Percentiles rank a stretch among this genome's conserved stretches.
These are phyloP conservation scores for Phellopilus nigrolimitatus DNA, from an alignment of 1,284 basidiomycete genomes.

Conservation along the genomic window DNA sequence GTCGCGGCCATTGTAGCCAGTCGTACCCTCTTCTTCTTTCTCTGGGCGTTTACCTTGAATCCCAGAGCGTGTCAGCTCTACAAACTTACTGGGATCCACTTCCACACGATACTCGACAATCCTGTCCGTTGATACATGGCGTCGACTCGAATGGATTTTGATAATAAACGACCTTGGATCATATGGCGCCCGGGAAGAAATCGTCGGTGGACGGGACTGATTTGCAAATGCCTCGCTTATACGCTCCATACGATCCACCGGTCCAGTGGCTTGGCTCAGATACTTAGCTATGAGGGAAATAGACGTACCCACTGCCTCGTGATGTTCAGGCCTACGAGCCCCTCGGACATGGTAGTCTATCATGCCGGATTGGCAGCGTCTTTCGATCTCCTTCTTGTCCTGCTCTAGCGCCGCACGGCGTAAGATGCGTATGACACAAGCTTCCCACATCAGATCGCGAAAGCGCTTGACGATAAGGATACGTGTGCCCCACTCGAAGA, in stretches of 20 bases:
- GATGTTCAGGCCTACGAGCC: slow-evolving; percentile 22
- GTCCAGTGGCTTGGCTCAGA: slow-evolving; percentile 25
- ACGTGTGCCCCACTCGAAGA: slow-evolving; percentile 54
- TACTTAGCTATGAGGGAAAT: slow-evolving; percentile 30
- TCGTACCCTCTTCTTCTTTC: slow-evolving; percentile 17
- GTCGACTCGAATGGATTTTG: slow-evolving; percentile 32
- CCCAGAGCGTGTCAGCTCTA: slow-evolving; percentile 34
- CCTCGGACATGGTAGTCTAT: slow-evolving; percentile 24
- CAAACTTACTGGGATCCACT: slow-evolving; percentile 37
- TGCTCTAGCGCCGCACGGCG: slow-evolving; percentile 38
- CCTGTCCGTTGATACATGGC: slow-evolving; percentile 38
- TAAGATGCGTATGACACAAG: slow-evolving; percentile 37
- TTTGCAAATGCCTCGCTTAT: slow-evolving; percentile 34
- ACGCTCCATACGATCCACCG: no score
- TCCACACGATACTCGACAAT: slow-evolving; percentile 42
- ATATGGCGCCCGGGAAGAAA: slow-evolving; percentile 13
- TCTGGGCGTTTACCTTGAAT: slow-evolving; percentile 36
- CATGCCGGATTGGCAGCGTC: slow-evolving; percentile 23
- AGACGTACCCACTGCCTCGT: slow-evolving; percentile 34
- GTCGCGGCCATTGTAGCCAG: slow-evolving; percentile 20
- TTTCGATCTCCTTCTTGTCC: slow-evolving; percentile 32
- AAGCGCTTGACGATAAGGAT: slow-evolving; percentile 39
- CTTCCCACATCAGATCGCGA: slow-evolving; percentile 36
- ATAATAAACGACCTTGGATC: slow-evolving; percentile 32
- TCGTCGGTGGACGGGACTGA: slow-evolving; percentile 24